These are phyloP conservation scores for Saksenaea oblongispora DNA, from an alignment of 371 early-diverging fungal species.

Conservation along the genomic window DNA sequence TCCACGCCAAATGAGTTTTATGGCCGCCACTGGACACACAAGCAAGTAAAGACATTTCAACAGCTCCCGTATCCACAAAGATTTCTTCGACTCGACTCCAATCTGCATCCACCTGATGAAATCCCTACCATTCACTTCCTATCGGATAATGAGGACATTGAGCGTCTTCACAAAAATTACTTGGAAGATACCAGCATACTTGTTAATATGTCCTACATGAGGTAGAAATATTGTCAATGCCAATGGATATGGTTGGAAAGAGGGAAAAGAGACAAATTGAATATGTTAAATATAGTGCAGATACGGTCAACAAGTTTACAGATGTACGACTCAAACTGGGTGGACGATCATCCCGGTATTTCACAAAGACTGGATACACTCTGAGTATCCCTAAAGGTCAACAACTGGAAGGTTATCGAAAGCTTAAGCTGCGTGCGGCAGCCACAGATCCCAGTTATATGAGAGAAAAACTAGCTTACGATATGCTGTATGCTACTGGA, in stretches of 20 bases:
- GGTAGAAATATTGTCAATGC: no score
- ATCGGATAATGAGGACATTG: constrained; percentile 17
- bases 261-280: background rate
- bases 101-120: constrained; percentile 25
- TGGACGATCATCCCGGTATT: constrained; percentile 24
- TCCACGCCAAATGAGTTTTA: constrained; percentile 17
- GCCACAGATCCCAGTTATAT: constrained; percentile 43
- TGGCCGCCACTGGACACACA: constrained; percentile 17
- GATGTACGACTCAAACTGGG: constrained; percentile 23
- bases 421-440: constrained; percentile 50
- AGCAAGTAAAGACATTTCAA: constrained; percentile 6
- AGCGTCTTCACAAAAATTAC: constrained; percentile 24
- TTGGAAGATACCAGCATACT: constrained; percentile 21
- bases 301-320: constrained; percentile 5
- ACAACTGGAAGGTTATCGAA: constrained; percentile 39
- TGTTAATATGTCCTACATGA: constrained; percentile 30
- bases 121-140: constrained; percentile 35
- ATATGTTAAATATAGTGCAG: background rate
- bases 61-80: background rate
- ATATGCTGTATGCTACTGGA: constrained; percentile 42
- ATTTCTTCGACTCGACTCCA: constrained; percentile 12
- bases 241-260: background rate
- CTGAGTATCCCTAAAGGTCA: constrained; percentile 16
- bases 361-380: constrained; percentile 23
- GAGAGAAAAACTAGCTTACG: constrained; percentile 43